These are phyloP conservation scores for Torulaspora franciscae DNA, from an alignment of 805 yeast species.

Conservation along the genomic window DNA sequence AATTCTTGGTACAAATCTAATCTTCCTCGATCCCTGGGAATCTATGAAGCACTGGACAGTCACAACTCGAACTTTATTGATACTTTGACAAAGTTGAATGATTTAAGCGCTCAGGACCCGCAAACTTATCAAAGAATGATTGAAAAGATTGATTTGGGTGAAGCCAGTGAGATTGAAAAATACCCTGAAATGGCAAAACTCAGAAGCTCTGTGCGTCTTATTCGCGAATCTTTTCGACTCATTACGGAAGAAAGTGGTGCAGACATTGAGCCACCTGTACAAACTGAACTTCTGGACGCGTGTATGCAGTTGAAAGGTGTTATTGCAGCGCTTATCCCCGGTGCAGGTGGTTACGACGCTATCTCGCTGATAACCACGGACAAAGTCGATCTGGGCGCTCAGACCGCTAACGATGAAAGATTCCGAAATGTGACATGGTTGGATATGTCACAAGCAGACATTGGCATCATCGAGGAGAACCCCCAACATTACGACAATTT, in stretches of 20 bases:
- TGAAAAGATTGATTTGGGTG: conserved; percentile 14
- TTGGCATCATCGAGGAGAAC: conserved; percentile 53
- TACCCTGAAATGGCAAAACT: conserved; percentile 35
- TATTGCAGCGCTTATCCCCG: conserved; percentile 95
- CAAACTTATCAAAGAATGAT: conserved; percentile 36
- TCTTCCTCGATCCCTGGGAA: conserved; percentile 44
- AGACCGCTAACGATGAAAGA: conserved; percentile 26
- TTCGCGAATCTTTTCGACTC: conserved; percentile 53
- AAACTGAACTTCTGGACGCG: conserved; percentile 61
- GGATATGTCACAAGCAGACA: conserved; percentile 55
- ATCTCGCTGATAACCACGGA: conserved; percentile 64
- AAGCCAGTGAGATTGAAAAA: conserved; percentile 7
- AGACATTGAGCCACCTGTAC: conserved; percentile 80
- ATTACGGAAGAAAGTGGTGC: conserved; percentile 70
- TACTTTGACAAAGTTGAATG: conserved; percentile 41
- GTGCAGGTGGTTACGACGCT: conserved; percentile 98
- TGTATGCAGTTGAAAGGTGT: conserved; percentile 63
- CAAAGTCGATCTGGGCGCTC: conserved; percentile 34
- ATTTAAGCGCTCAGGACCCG: conserved; percentile 32
- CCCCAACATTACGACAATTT: conserved; percentile 29
- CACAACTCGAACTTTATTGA: conserved; percentile 57
- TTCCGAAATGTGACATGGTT: conserved; percentile 61
- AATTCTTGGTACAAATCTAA: conserved; percentile 58
- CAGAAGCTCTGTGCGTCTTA: conserved; percentile 40
- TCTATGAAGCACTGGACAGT: conserved; percentile 53